phyloP scores from a whole-genome alignment of 768 basidiomycete species.

The Leccinum uliginosum region DNA sequence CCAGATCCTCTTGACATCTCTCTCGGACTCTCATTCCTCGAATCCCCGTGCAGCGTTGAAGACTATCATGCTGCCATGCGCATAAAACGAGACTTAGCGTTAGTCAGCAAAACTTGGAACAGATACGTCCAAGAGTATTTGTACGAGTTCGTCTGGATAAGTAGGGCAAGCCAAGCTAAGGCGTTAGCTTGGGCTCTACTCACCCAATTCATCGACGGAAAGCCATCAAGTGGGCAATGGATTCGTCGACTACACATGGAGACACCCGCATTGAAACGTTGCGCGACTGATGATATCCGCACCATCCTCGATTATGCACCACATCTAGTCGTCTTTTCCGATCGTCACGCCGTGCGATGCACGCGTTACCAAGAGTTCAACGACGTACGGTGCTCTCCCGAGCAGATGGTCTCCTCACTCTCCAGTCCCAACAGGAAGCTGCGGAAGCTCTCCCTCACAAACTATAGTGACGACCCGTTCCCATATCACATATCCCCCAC shows the following conservation, averaged over 20 bases:
- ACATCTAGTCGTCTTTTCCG: conserved; percentile 54
- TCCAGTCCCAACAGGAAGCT: conserved; percentile 50
- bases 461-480: conserved; percentile 60
- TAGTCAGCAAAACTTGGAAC: conserved; percentile 57
- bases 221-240: conserved; percentile 39
- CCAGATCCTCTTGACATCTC: conserved; percentile 46
- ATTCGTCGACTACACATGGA: conserved; percentile 69
- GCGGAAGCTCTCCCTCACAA: conserved; percentile 64
- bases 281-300: conserved; percentile 61
- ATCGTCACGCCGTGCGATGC: conserved; percentile 60
- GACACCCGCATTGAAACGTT: conserved; percentile 58
- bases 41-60: conserved; percentile 38
- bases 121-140: conserved; percentile 49
- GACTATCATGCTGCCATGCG: conserved; percentile 47
- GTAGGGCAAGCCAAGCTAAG: conserved; percentile 47
- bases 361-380: conserved; percentile 42
- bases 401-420: conserved; percentile 56
- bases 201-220: conserved; percentile 38
- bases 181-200: conserved; percentile 40
- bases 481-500: conserved; percentile 54
- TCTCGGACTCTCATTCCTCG: conserved; percentile 56
- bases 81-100: conserved; percentile 46
- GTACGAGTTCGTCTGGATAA: conserved; percentile 71
- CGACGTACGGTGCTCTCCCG: conserved; percentile 45
- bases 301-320: conserved; percentile 65